These are phyloP conservation scores for Boletus rufocinnamomeus DNA, from an alignment of 768 basidiomycete species.

Conservation along the genomic window DNA sequence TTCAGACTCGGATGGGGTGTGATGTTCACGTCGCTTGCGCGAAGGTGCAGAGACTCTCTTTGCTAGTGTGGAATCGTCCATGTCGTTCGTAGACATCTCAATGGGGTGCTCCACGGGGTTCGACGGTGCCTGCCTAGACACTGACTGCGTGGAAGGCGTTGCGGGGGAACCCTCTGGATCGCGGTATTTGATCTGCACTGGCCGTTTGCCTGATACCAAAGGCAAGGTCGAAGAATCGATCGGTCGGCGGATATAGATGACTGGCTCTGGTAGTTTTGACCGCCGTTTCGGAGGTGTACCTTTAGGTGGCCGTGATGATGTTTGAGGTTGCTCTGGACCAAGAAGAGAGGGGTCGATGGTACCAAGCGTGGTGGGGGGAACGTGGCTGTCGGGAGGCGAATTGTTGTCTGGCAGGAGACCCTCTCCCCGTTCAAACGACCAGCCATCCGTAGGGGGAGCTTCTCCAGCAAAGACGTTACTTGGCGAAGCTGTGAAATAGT, in stretches of 20 bases:
- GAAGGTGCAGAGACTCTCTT: slow-evolving; percentile 18
- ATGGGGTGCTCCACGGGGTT: background rate
- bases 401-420: background rate
- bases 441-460: background rate
- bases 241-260: slow-evolving; percentile 35
- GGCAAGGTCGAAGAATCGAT: slow-evolving; percentile 25
- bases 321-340: slow-evolving; percentile 13
- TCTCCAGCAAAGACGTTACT: slow-evolving; percentile 3
- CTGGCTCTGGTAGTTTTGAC: slow-evolving; percentile 24
- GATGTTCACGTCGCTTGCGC: slow-evolving; percentile 18
- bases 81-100: background rate
- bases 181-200: slow-evolving; percentile 36
- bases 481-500: slow-evolving; percentile 6
- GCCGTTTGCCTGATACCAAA: slow-evolving; percentile 21
- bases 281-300: slow-evolving; percentile 8
- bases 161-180: slow-evolving; percentile 9
- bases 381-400: background rate
- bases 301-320: background rate
- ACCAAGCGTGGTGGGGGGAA: slow-evolving; percentile 1
- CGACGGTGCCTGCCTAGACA: background rate
- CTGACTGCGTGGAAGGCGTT: slow-evolving; percentile 1
- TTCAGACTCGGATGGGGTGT: slow-evolving; percentile 12
- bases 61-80: background rate
- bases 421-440: slow-evolving; percentile 14
- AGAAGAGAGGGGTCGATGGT: slow-evolving; percentile 38